phyloP scores from a whole-genome alignment of 805 yeast species.

The Monosporozyma aquatica region DNA sequence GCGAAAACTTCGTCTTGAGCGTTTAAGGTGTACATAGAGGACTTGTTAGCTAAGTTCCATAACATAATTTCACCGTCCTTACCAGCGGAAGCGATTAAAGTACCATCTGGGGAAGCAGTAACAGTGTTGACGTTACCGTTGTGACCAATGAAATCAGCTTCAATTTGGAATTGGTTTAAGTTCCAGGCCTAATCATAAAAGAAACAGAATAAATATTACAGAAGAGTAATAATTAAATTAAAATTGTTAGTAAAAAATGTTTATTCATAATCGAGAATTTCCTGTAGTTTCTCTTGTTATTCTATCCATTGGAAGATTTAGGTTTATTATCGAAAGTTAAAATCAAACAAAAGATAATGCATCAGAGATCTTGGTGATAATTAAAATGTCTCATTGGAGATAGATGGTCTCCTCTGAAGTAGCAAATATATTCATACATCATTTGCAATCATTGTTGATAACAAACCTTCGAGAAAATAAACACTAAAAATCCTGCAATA shows the following conservation, averaged over 20 bases:
- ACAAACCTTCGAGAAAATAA: constrained; percentile 6
- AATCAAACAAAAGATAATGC: constrained; percentile 2
- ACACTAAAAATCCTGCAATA: no score
- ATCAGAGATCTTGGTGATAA: constrained; percentile 99
- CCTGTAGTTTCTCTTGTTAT: no score
- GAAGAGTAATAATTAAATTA: not conserved
- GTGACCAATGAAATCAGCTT: constrained; percentile 98
- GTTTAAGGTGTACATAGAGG: constrained; percentile 83
- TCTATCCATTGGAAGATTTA: no score
- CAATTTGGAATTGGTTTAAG: constrained; percentile 69
- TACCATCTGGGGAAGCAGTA: constrained; percentile 99
- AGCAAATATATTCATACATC: constrained; percentile 92
- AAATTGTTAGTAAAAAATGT: constrained; percentile 4
- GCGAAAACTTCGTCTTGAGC: constrained; percentile 97
- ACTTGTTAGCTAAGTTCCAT: constrained; percentile 88
- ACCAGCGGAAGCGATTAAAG: constrained; percentile 98
- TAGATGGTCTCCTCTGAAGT: constrained; percentile 78
- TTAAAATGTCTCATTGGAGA: constrained; percentile 87
- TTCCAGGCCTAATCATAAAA: constrained; percentile 73
- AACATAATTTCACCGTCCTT: constrained; percentile 98
- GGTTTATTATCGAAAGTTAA: no score
- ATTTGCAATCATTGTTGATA: constrained; percentile 31
- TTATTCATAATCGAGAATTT: no score
- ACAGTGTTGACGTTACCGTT: constrained; percentile 96
- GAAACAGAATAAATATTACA: constrained; percentile 37